A percentile compares a stretch with the other conserved stretches of the same genome.
Conservation (phyloP, 345 rosid species). For the Theobroma cacao region DNA sequence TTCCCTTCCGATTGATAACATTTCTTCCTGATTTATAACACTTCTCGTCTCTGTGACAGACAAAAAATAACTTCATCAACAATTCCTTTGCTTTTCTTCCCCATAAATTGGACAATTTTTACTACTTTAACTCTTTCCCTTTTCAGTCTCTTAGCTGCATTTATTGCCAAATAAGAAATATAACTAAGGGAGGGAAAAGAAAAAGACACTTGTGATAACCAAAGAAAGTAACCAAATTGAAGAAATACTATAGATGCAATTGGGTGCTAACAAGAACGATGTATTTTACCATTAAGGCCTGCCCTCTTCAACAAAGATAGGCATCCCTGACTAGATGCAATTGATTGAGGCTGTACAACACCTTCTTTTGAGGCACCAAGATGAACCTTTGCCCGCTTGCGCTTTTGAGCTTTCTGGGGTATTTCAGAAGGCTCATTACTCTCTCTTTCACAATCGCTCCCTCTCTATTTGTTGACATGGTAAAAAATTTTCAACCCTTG, state of each 20-base stretch:
- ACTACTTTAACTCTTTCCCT: not conserved
- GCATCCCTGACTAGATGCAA: slow-evolving; percentile 62
- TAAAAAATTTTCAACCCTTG: not conserved
- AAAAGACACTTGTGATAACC: not conserved
- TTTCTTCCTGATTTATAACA: not conserved
- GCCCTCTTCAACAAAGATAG: slow-evolving; percentile 74
- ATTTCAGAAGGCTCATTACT: slow-evolving; percentile 46
- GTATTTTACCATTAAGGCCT: slow-evolving; percentile 51
- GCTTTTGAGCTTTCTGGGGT: slow-evolving; percentile 50
- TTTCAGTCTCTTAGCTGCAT: not conserved
- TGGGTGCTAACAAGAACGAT: not conserved
- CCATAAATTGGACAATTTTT: not conserved
- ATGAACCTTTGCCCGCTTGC: slow-evolving; percentile 56
- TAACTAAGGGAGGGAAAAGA: not conserved
- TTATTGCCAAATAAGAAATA: not conserved
- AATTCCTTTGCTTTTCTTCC: not conserved
- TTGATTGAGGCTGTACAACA: slow-evolving; percentile 29
- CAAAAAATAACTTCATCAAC: not conserved
- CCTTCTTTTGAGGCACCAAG: slow-evolving; percentile 53
- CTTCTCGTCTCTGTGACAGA: not conserved
- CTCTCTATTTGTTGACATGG: slow-evolving; percentile 47
- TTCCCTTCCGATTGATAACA: slow-evolving; percentile 1
- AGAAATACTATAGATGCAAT: slow-evolving; percentile 10
- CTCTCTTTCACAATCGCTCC: slow-evolving; percentile 81
- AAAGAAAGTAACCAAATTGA: not conserved